Percentiles rank a stretch among this genome's conserved stretches.
Conservation (phyloP, 163 green algal genomes). For the Dunaliella salina region DNA sequence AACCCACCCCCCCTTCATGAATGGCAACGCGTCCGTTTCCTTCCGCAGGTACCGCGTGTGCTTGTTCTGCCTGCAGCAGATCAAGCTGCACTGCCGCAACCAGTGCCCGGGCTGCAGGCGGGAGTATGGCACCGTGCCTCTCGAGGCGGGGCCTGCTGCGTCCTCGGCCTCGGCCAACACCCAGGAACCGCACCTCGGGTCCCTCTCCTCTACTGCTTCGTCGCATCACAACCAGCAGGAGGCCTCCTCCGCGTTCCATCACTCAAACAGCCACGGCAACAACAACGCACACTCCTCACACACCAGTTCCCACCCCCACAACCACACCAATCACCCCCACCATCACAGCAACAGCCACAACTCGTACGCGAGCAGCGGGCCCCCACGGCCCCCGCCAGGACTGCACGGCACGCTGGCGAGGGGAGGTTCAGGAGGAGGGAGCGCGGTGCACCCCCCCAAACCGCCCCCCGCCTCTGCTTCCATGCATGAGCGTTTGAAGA, state of each 20-base stretch:
- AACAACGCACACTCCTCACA: too few species aligned
- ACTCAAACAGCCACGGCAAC: neutral
- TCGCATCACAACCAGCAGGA: neutral
- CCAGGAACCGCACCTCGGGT: neutral
- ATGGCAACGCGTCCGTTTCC: too few species aligned
- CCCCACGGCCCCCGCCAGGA: too few species aligned
- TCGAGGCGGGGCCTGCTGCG: neutral
- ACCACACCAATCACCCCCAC: neutral
- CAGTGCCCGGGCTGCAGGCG: constrained; percentile 57
- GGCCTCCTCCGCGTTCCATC: neutral
- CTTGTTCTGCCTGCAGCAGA: constrained; percentile 59
- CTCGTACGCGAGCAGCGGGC: neutral
- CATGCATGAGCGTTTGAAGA: neutral
- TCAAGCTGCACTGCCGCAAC: constrained; percentile 55
- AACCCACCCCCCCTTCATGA: neutral
- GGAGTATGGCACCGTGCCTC: constrained; percentile 46
- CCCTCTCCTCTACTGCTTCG: neutral
- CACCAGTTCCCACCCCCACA: too few species aligned
- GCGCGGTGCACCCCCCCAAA: neutral
- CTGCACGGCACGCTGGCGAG: too few species aligned
- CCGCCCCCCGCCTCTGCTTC: neutral
- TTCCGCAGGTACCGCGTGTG: constrained; percentile 62
- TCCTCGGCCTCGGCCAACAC: neutral
- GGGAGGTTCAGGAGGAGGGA: neutral
- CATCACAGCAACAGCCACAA: neutral